These are phyloP conservation scores for Starmerella bacillaris DNA, from an alignment of 805 yeast genomes.

Conservation along the genomic window DNA sequence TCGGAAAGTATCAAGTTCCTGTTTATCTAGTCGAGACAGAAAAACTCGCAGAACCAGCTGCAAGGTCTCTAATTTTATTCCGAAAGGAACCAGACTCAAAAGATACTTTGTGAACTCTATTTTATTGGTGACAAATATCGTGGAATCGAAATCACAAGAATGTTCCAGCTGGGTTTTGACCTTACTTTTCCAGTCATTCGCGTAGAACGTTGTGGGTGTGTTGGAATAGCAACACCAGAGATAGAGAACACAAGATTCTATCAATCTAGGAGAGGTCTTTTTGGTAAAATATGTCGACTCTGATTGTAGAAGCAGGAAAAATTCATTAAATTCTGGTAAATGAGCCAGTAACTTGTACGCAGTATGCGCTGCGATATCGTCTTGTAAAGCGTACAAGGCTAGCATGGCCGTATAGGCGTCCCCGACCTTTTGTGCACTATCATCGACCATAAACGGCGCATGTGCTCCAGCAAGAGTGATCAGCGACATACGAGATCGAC, in stretches of 20 bases:
- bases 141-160: neutral
- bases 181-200: neutral
- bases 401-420: too few relatives aligned
- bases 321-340: neutral
- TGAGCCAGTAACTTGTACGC: neutral
- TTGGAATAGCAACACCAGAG: neutral
- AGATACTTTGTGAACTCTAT: neutral
- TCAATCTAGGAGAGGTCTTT: neutral
- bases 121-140: neutral
- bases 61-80: neutral
- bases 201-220: neutral
- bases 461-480: too few relatives aligned
- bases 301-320: neutral
- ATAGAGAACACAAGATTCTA: neutral
- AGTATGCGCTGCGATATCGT: neutral
- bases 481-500: too few relatives aligned
- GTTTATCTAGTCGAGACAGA: neutral
- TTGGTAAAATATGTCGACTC: neutral
- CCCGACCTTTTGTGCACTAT: too few relatives aligned
- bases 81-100: neutral
- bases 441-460: too few relatives aligned
- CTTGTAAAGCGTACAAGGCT: neutral
- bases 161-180: neutral
- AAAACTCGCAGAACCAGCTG: neutral
- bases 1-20: neutral